Percentiles rank a stretch among this genome's conserved stretches.
These are phyloP conservation scores for Botrytis fragariae DNA, from an alignment of 2,329 filamentous ascomycete species.

Conservation along the genomic window DNA sequence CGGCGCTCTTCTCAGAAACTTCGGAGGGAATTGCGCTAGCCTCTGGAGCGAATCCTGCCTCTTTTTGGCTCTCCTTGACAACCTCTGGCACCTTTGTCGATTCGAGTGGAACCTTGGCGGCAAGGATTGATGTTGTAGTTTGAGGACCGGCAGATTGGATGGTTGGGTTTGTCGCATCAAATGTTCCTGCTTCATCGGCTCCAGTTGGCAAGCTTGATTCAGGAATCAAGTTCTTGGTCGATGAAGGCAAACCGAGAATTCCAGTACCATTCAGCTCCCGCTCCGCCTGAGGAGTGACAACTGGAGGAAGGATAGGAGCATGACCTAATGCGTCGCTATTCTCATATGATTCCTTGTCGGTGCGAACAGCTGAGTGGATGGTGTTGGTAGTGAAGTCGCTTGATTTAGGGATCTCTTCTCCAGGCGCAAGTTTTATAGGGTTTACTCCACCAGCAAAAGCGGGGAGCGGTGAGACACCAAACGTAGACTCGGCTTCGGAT, in stretches of 20 bases:
- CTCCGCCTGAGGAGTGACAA: slow-evolving; percentile 45
- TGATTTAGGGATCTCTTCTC: slow-evolving; percentile 73
- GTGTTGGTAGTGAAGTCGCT: slow-evolving; percentile 64
- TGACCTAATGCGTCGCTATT: slow-evolving; percentile 62
- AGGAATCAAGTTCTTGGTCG: slow-evolving; percentile 67
- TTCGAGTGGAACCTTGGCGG: slow-evolving; percentile 45
- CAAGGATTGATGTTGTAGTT: slow-evolving; percentile 44
- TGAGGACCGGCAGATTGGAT: slow-evolving; percentile 51
- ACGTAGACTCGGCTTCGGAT: slow-evolving; percentile 43
- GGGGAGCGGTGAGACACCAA: slow-evolving; percentile 61
- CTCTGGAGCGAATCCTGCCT: slow-evolving; percentile 63
- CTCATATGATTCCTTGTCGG: slow-evolving; percentile 85
- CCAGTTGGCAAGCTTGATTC: slow-evolving; percentile 76
- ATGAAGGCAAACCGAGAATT: slow-evolving; percentile 51
- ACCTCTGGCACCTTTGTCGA: slow-evolving; percentile 54
- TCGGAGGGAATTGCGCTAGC: slow-evolving; percentile 64
- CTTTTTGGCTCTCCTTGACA: slow-evolving; percentile 70
- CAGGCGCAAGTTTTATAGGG: slow-evolving; percentile 74
- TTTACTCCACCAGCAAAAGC: slow-evolving; percentile 67
- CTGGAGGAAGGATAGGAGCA: slow-evolving; percentile 36
- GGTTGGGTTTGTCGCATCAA: slow-evolving; percentile 53
- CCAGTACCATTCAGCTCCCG: slow-evolving; percentile 38
- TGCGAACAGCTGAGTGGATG: slow-evolving; percentile 67
- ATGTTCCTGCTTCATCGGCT: slow-evolving; percentile 44
- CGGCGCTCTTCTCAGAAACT: slow-evolving; percentile 66